A percentile compares a stretch with the other conserved stretches of the same genome.
Evolutionary conservation across 2,329 filamentous ascomycete genomes (phyloP).

Genomic region (Didymella glomerata): DNA sequence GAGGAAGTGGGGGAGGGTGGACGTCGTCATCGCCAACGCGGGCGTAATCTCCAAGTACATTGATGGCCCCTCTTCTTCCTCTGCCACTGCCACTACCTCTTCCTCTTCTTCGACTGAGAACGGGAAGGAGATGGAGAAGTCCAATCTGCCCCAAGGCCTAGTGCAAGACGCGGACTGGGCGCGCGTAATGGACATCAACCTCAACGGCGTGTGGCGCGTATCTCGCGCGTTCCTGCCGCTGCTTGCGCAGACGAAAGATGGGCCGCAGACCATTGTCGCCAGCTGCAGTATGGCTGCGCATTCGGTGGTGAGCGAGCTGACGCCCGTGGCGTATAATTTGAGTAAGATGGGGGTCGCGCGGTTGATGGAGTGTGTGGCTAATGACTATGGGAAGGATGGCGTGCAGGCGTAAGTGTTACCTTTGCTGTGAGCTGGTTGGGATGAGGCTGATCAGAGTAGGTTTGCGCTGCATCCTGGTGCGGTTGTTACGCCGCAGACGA

Average conservation of each 20-base stretch:
- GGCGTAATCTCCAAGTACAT: slow-evolving; percentile 32
- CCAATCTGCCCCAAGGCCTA: slow-evolving; percentile 30
- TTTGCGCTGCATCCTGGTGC: slow-evolving; percentile 36
- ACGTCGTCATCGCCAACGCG: slow-evolving; percentile 35
- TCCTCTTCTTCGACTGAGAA: no score
- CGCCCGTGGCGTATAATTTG: slow-evolving; percentile 34
- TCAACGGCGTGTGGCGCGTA: slow-evolving; percentile 29
- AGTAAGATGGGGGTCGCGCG: slow-evolving; percentile 29
- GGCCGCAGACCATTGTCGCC: slow-evolving; percentile 28
- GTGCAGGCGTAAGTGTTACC: slow-evolving; percentile 24
- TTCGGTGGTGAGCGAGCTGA: slow-evolving; percentile 11
- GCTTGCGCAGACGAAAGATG: slow-evolving; percentile 16
- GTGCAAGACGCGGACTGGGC: slow-evolving; percentile 31
- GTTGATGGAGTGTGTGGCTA: slow-evolving; percentile 34
- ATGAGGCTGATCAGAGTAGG: neutral
- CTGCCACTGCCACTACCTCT: neutral
- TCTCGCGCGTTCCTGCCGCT: slow-evolving; percentile 31
- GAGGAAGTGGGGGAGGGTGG: slow-evolving; percentile 24
- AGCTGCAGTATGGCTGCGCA: slow-evolving; percentile 27
- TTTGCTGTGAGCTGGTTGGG: neutral
- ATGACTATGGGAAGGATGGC: slow-evolving; percentile 46
- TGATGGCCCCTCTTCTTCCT: no score
- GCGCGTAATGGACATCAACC: slow-evolving; percentile 34
- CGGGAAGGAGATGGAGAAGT: neutral
- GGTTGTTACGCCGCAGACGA: slow-evolving; percentile 31